Percentiles rank a stretch among this genome's conserved stretches.
These are phyloP conservation scores for Dicorynia guianensis DNA, from an alignment of 306 rosid genomes.

Conservation along the genomic window DNA sequence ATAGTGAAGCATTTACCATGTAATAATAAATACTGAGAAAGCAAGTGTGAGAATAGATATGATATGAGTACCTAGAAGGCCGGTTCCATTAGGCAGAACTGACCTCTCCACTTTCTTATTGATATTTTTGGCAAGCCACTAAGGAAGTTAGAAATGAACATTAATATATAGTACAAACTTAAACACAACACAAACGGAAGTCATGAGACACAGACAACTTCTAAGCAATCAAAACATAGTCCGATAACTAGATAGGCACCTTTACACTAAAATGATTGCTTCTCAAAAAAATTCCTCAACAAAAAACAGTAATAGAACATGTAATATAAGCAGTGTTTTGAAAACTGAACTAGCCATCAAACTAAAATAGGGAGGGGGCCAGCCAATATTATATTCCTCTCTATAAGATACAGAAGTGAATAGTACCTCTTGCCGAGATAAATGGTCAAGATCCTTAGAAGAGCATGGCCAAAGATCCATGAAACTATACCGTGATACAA, in stretches of 20 bases:
- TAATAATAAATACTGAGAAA: constrained; percentile 36
- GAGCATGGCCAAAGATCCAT: constrained; percentile 98
- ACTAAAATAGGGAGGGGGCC: neutral
- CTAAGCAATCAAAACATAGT: constrained; percentile 18
- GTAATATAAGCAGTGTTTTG: neutral
- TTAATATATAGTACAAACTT: constrained; percentile 22
- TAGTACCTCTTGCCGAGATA: constrained; percentile 83
- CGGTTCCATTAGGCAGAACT: constrained; percentile 53
- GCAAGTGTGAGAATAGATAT: constrained; percentile 23
- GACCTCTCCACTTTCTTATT: constrained; percentile 64
- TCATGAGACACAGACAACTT: neutral
- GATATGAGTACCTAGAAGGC: constrained; percentile 60
- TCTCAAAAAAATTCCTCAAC: neutral
- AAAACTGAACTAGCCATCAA: neutral
- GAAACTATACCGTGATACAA: constrained; percentile 88
- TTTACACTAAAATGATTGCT: neutral
- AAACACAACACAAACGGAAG: constrained; percentile 11
- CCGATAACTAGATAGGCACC: neutral
- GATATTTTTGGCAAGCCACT: constrained; percentile 88
- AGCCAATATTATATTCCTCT: constrained; percentile 19
- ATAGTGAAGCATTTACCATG: constrained; percentile 34
- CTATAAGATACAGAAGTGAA: neutral
- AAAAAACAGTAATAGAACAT: constrained; percentile 5
- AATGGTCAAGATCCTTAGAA: constrained; percentile 81
- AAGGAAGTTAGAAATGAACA: constrained; percentile 44